phyloP scores from a whole-genome alignment of 345 rosid genomes.

The Isatis tinctoria region DNA sequence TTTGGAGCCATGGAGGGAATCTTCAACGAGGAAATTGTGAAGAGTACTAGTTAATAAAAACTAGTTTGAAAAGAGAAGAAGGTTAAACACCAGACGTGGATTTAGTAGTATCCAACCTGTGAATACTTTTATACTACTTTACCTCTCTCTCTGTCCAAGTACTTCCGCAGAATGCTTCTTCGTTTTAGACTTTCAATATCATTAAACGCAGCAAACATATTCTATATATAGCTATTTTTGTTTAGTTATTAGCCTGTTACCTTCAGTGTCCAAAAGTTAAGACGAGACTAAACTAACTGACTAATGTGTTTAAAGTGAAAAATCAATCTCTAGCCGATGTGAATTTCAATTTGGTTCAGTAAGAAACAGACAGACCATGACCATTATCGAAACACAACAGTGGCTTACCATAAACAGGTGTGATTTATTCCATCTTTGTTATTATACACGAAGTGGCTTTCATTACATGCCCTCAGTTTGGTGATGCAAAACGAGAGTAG shows the following conservation, averaged over 20 bases:
- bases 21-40: too few relatives aligned
- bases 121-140: neutral
- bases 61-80: slow-evolving; percentile 9
- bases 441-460: neutral
- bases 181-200: neutral
- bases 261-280: neutral
- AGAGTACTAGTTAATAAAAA: slow-evolving; percentile 1
- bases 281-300: neutral
- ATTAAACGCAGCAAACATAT: neutral
- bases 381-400: neutral
- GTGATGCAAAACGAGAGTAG: neutral
- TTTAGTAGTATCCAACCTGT: slow-evolving; percentile 20
- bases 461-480: neutral
- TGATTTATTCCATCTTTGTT: neutral
- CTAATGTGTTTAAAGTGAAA: too few relatives aligned
- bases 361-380: too few relatives aligned
- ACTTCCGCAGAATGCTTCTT: neutral
- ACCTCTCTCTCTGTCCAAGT: neutral
- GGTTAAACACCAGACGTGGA: slow-evolving; percentile 8
- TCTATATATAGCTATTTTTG: neutral
- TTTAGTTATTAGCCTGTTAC: neutral
- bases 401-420: neutral
- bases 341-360: too few relatives aligned
- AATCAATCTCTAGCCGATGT: neutral
- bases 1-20: too few relatives aligned